Percentiles rank a stretch among this genome's conserved stretches.
Conservation (phyloP, 176 grass and related monocot species). For the Pontederia paniculata region DNA sequence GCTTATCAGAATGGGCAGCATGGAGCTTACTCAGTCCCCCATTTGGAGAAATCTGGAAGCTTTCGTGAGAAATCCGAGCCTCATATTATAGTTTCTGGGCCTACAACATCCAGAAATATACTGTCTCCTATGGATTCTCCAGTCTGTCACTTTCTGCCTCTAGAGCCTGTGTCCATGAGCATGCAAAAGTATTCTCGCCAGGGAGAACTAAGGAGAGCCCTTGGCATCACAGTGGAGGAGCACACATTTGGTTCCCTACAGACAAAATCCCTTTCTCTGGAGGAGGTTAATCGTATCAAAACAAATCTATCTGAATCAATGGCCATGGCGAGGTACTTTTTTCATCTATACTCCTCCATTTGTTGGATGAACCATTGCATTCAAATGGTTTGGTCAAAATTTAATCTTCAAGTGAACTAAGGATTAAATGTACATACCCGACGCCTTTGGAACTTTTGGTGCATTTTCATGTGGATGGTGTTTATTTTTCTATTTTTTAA, state of each 20-base stretch:
- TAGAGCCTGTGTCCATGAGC: conserved; percentile 32
- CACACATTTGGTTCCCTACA: conserved; percentile 30
- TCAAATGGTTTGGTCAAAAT: neutral
- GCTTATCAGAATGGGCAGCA: conserved; percentile 18
- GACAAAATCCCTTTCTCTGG: conserved; percentile 30
- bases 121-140: conserved; percentile 19
- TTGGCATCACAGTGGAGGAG: conserved; percentile 39
- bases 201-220: conserved; percentile 46
- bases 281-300: conserved; percentile 60
- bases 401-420: no score
- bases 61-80: conserved; percentile 31
- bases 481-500: no score
- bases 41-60: conserved; percentile 19
- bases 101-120: conserved; percentile 27
- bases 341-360: neutral
- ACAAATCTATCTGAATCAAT: conserved; percentile 31
- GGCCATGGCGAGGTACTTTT: conserved; percentile 38
- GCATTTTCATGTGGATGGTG: no score
- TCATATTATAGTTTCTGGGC: conserved; percentile 10
- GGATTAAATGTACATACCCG: no score
- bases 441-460: no score
- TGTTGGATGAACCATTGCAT: neutral
- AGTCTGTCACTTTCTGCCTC: conserved; percentile 38
- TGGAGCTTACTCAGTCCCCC: conserved; percentile 12
- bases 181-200: conserved; percentile 42